These are phyloP conservation scores for Megacollybia marginata DNA, from an alignment of 768 basidiomycete species.

Conservation along the genomic window DNA sequence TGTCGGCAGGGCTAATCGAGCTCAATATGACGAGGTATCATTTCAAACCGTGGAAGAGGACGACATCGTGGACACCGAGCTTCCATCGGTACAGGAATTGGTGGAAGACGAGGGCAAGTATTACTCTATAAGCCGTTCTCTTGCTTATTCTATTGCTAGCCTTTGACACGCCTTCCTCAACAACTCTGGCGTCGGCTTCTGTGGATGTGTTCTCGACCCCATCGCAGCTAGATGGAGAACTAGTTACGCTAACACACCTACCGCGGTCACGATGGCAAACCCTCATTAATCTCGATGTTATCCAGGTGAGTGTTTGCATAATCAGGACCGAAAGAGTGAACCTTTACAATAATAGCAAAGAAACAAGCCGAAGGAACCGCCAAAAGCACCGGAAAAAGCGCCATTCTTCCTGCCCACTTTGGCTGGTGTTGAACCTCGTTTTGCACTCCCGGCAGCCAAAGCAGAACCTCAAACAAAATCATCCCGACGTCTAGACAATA, in stretches of 20 bases:
- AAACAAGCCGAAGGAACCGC: constrained; percentile 94
- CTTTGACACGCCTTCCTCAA: constrained; percentile 63
- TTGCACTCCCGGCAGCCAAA: constrained; percentile 45
- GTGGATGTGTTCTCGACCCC: constrained; percentile 75
- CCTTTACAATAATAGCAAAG: constrained; percentile 53
- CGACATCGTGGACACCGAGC: constrained; percentile 55
- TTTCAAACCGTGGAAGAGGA: constrained; percentile 76
- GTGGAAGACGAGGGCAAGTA: constrained; percentile 71
- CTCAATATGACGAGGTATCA: constrained; percentile 84
- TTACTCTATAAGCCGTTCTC: not conserved
- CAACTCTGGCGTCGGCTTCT: constrained; percentile 53
- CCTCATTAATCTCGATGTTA: constrained; percentile 90
- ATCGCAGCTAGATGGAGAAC: constrained; percentile 80
- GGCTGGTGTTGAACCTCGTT: constrained; percentile 79
- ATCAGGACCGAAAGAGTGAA: not conserved
- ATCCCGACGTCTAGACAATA: constrained; percentile 47
- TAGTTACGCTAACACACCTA: constrained; percentile 89
- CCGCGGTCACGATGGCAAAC: constrained; percentile 96
- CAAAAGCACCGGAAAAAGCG: constrained; percentile 90
- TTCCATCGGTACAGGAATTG: constrained; percentile 82
- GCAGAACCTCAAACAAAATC: constrained; percentile 31
- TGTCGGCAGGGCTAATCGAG: constrained; percentile 78
- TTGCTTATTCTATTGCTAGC: constrained; percentile 28
- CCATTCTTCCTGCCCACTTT: constrained; percentile 97
- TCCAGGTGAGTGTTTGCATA: constrained; percentile 51